A percentile compares a stretch with the other conserved stretches of the same genome.
These are phyloP conservation scores for Isoetes engelmannii DNA, from an alignment of 83 land plant genomes.

Conservation along the genomic window DNA sequence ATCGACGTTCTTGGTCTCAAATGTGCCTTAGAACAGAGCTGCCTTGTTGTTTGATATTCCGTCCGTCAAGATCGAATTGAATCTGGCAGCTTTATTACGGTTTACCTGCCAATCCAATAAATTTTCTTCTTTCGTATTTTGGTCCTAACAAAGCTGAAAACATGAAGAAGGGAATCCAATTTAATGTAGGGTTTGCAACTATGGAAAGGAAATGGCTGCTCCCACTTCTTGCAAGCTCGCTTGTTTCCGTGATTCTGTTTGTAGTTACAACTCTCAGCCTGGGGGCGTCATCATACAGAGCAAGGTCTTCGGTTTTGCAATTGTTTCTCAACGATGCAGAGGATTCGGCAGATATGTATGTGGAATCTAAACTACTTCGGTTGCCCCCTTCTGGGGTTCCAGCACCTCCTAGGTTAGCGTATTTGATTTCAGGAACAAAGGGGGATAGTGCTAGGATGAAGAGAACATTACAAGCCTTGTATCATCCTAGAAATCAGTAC, in stretches of 20 bases:
- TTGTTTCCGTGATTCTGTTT: conserved; percentile 18
- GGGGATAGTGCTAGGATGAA: conserved; percentile 25
- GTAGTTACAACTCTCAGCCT: conserved; percentile 23
- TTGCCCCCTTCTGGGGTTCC: conserved; percentile 15
- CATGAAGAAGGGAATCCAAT: too few species aligned
- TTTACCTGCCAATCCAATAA: too few species aligned
- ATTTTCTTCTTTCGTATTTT: too few species aligned
- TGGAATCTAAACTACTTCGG: conserved; percentile 5
- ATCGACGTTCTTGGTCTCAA: too few species aligned
- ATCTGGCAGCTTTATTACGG: too few species aligned
- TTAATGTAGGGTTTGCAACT: not conserved
- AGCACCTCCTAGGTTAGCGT: conserved; percentile 23
- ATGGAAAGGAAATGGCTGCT: conserved; percentile 30
- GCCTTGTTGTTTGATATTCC: too few species aligned
- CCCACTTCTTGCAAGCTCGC: conserved; percentile 19
- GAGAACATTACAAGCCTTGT: conserved; percentile 23
- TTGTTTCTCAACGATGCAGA: not conserved
- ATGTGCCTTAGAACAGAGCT: too few species aligned
- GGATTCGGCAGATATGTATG: conserved; percentile 18
- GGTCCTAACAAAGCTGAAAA: too few species aligned
- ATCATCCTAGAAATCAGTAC: conserved; percentile 28
- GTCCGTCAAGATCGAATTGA: too few species aligned
- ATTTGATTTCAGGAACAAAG: conserved; percentile 26
- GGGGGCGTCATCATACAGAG: not conserved
- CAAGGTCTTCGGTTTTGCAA: conserved; percentile 5